These are phyloP conservation scores for Pterocarpus santalinus DNA, from an alignment of 306 rosid genomes.

Conservation along the genomic window DNA sequence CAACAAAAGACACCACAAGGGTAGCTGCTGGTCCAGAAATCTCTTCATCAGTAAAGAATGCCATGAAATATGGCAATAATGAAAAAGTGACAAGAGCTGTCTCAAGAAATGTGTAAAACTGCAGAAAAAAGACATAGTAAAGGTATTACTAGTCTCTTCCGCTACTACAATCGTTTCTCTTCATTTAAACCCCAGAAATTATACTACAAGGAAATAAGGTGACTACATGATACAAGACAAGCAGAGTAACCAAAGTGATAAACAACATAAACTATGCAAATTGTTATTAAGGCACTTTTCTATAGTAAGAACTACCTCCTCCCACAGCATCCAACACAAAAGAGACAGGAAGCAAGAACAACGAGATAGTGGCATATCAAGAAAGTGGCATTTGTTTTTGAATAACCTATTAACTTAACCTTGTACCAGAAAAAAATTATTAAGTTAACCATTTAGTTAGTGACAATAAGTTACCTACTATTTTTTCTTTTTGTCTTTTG, in stretches of 20 bases:
- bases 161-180: background rate
- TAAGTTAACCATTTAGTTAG: background rate
- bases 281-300: background rate
- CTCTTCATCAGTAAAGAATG: slow-evolving; percentile 71
- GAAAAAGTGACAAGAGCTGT: slow-evolving; percentile 69
- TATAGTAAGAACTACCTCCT: background rate
- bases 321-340: background rate
- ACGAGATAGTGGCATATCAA: background rate
- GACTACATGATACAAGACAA: background rate
- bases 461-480: background rate
- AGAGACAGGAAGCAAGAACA: background rate
- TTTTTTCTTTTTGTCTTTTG: background rate
- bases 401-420: background rate
- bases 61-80: slow-evolving; percentile 65
- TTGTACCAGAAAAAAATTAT: background rate
- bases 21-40: slow-evolving; percentile 63
- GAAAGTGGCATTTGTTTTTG: background rate
- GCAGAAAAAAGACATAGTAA: slow-evolving; percentile 40
- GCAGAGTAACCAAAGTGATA: background rate
- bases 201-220: background rate
- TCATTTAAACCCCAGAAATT: background rate
- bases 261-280: background rate
- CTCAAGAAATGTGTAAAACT: slow-evolving; percentile 84
- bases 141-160: slow-evolving; percentile 20
- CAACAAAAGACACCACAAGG: slow-evolving; percentile 69